Percentiles rank a stretch among this genome's conserved stretches.
phyloP scores from a whole-genome alignment of 345 rosid species.

The sweet orange (Citrus sinensis) region DNA sequence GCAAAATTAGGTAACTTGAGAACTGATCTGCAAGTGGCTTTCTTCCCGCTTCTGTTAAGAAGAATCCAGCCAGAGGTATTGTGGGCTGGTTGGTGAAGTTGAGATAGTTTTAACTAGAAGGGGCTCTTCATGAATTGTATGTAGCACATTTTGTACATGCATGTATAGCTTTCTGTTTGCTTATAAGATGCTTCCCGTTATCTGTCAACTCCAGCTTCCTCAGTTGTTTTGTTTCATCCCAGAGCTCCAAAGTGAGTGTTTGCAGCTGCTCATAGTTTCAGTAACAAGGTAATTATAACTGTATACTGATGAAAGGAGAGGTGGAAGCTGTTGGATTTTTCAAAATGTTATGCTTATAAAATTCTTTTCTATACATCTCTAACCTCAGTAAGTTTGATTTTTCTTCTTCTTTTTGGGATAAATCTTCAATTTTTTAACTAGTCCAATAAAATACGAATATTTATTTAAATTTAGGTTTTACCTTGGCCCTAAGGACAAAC shows the following conservation, averaged over 20 bases:
- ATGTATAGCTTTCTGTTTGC: constrained; percentile 30
- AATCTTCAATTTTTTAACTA: no score
- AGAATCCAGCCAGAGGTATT: constrained; percentile 23
- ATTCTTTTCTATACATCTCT: no score
- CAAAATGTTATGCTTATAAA: no score
- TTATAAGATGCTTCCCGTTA: background rate
- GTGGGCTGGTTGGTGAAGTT: constrained; percentile 26
- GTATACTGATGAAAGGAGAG: no score
- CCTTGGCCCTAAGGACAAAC: no score
- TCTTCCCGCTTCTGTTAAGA: constrained; percentile 19
- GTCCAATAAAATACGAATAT: no score
- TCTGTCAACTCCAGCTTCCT: background rate
- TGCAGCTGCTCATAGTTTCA: background rate
- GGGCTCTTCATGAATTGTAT: constrained; percentile 23
- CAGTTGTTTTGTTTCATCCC: background rate
- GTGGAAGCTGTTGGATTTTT: no score
- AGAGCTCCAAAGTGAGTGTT: background rate
- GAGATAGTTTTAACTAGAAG: constrained; percentile 18
- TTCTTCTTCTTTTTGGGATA: no score
- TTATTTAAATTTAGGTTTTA: no score
- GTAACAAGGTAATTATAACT: no score
- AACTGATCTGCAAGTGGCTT: constrained; percentile 4
- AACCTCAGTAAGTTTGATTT: no score
- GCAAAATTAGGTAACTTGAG: constrained; percentile 6
- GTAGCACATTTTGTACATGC: constrained; percentile 33